Conservation (phyloP, 148 eudicot genomes). For the Rhododendron mucronatum region DNA sequence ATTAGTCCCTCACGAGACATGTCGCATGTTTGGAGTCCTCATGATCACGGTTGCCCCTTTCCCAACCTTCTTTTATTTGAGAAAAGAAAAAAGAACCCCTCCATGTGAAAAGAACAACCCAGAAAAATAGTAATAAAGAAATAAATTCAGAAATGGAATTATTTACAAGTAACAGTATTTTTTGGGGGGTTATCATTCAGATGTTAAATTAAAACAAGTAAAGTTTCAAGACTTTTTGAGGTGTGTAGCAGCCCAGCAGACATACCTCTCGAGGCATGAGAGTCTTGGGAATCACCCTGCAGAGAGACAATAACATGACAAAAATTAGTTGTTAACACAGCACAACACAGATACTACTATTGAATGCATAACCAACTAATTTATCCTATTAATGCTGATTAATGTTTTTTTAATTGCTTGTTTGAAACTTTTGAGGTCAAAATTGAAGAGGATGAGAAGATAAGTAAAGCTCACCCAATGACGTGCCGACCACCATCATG, state of each 20-base stretch:
- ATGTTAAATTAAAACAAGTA: constrained; percentile 14
- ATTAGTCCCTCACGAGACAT: neutral
- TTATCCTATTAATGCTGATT: constrained; percentile 27
- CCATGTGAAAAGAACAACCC: neutral
- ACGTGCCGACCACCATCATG: constrained; percentile 98
- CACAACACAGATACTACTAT: constrained; percentile 14
- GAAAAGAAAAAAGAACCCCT: neutral
- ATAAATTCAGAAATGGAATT: neutral
- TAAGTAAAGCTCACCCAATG: constrained; percentile 55
- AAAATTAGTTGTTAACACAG: constrained; percentile 38
- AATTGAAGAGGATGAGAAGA: neutral
- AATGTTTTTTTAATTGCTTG: constrained; percentile 11
- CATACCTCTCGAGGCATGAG: constrained; percentile 99
- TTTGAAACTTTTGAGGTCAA: neutral
- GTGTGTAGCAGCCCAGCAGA: constrained; percentile 22
- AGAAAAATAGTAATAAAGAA: too few relatives aligned
- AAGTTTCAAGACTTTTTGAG: constrained; percentile 46
- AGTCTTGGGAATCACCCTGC: constrained; percentile 99
- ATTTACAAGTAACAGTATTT: neutral
- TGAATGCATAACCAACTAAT: constrained; percentile 25
- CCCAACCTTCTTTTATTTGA: neutral
- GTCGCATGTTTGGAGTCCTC: neutral
- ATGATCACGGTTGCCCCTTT: neutral
- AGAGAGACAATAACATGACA: constrained; percentile 84
- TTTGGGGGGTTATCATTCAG: neutral